These are phyloP conservation scores for Globisporangium cystogenes DNA, from an alignment of 352 stramenopile species.

Conservation along the genomic window DNA sequence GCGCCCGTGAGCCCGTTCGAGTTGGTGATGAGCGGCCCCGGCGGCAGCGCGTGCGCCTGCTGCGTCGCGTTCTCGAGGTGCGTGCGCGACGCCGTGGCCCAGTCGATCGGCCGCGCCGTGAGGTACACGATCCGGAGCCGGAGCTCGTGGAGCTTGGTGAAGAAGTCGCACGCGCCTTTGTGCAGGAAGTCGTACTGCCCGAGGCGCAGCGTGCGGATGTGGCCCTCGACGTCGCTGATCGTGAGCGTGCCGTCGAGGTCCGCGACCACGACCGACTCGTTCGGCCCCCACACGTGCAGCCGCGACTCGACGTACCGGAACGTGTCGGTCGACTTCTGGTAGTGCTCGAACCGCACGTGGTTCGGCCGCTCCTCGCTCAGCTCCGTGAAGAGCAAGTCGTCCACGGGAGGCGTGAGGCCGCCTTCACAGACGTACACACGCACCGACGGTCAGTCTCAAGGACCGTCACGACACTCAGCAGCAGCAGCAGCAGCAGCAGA, in stretches of 20 bases:
- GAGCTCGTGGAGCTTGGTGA: constrained; percentile 72
- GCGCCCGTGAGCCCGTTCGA: constrained; percentile 72
- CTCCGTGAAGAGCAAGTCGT: constrained; percentile 46
- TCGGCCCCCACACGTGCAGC: constrained; percentile 70
- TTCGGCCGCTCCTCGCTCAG: constrained; percentile 59
- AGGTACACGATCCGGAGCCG: constrained; percentile 76
- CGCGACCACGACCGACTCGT: constrained; percentile 75
- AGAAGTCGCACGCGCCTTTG: constrained; percentile 72
- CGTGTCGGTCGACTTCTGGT: constrained; percentile 58
- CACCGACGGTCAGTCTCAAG: no score
- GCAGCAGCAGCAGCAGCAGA: no score
- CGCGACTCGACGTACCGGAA: constrained; percentile 70
- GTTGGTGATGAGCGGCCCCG: constrained; percentile 77
- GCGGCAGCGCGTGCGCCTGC: constrained; percentile 45
- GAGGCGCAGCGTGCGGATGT: constrained; percentile 79
- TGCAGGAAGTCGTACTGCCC: constrained; percentile 84
- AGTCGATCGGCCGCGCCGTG: constrained; percentile 74
- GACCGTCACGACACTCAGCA: no score
- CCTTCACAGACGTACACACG: no score
- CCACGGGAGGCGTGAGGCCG: constrained; percentile 46
- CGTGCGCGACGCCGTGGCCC: constrained; percentile 58
- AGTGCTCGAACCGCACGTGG: constrained; percentile 75
- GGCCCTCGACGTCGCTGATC: constrained; percentile 80
- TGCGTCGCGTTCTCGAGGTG: constrained; percentile 76
- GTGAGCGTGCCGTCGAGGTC: constrained; percentile 83